Conservation (phyloP, 1,284 basidiomycete genomes). For the Coriolopsis trogii region DNA sequence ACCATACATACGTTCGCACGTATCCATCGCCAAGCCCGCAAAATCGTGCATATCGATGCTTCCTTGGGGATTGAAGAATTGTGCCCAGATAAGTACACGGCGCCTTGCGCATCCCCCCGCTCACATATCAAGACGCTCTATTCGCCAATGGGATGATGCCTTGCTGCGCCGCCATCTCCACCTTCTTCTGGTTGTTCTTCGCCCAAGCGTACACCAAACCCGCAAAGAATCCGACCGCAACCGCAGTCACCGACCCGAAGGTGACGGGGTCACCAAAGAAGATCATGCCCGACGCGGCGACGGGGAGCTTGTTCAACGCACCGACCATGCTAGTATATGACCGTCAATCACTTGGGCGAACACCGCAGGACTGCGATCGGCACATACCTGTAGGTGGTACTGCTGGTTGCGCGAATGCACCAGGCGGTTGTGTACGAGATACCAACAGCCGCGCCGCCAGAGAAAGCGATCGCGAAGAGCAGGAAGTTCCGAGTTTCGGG, state of each 20-base stretch:
- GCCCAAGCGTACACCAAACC: conserved; percentile 90
- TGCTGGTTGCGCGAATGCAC: conserved; percentile 96
- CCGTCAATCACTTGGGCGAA: conserved; percentile 1
- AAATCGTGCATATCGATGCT: conserved; percentile 3
- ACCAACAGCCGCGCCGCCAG: conserved; percentile 94
- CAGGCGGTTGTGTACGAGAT: conserved; percentile 99
- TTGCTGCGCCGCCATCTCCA: conserved; percentile 48
- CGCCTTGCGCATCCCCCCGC: conserved; percentile 1
- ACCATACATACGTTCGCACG: no score
- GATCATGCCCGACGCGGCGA: conserved; percentile 94
- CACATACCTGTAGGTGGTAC: conserved; percentile 90
- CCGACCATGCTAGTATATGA: conserved; percentile 87
- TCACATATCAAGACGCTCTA: conserved; percentile 44
- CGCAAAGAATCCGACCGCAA: conserved; percentile 89
- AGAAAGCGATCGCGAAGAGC: conserved; percentile 90
- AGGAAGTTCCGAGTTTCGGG: conserved; percentile 80
- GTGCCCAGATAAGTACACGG: neutral
- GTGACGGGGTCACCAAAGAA: conserved; percentile 94
- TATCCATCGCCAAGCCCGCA: conserved; percentile 11
- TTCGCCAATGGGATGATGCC: conserved; percentile 64
- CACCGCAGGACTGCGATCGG: conserved; percentile 9
- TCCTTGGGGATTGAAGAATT: neutral
- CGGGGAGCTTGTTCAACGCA: conserved; percentile 97
- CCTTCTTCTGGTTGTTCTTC: conserved; percentile 85
- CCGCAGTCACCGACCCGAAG: conserved; percentile 85